These are phyloP conservation scores for Leishmania braziliensis DNA, from an alignment of 208 protist genomes.

Conservation along the genomic window DNA sequence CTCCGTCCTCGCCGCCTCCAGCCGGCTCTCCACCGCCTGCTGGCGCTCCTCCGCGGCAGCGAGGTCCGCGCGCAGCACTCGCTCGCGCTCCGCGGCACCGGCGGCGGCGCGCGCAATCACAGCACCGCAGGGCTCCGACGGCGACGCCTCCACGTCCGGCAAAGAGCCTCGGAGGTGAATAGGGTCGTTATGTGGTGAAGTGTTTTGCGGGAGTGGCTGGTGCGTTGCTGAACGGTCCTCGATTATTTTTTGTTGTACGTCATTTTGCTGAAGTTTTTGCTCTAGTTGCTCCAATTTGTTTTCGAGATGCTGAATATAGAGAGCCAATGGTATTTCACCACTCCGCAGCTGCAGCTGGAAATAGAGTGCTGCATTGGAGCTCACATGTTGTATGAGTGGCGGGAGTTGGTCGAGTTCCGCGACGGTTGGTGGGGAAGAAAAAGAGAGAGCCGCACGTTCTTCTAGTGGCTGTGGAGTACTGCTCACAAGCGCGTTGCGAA, in stretches of 20 bases:
- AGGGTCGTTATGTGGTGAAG: neutral
- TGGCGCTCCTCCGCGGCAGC: neutral
- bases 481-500: neutral
- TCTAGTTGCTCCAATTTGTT: neutral
- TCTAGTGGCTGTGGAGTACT: neutral
- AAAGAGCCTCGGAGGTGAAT: neutral
- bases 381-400: neutral
- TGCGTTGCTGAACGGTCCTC: neutral
- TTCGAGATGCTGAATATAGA: constrained; percentile 1
- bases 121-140: neutral
- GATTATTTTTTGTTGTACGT: neutral
- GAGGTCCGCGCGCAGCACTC: neutral
- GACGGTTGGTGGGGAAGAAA: neutral
- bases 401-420: neutral
- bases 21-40: too few species aligned
- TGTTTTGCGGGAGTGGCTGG: neutral
- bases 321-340: neutral
- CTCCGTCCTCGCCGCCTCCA: too few species aligned
- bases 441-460: neutral
- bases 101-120: constrained; percentile 11
- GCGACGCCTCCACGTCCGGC: constrained; percentile 5
- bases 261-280: neutral
- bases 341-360: neutral
- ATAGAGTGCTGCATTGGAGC: neutral
- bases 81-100: constrained; percentile 23